phyloP scores from a whole-genome alignment of 257 asterid genomes.

The Plantago major region DNA sequence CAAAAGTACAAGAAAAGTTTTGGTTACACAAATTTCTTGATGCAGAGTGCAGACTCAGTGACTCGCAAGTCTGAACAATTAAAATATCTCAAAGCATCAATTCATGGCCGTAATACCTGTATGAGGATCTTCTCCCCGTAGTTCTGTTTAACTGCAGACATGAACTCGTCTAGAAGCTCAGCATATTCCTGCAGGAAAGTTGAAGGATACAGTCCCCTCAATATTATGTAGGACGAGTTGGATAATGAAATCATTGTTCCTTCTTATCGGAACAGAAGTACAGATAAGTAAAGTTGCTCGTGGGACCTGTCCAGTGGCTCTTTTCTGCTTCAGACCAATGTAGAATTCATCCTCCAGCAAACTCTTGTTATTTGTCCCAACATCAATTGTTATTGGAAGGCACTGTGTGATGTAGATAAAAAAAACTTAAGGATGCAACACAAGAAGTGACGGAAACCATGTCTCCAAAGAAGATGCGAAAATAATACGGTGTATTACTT shows the following conservation, averaged over 20 bases:
- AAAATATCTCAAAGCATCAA: conserved; percentile 3
- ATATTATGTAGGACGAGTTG: neutral
- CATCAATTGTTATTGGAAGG: conserved; percentile 84
- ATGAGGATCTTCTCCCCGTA: conserved; percentile 83
- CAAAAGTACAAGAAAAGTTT: conserved; percentile 11
- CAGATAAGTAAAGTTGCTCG: conserved; percentile 10
- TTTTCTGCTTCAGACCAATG: conserved; percentile 74
- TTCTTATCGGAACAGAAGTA: conserved; percentile 2
- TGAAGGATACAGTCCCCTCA: conserved; percentile 11
- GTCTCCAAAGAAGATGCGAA: neutral
- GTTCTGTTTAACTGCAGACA: conserved; percentile 80
- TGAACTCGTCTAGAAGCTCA: conserved; percentile 82
- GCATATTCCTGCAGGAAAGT: conserved; percentile 57
- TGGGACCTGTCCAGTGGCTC: conserved; percentile 78
- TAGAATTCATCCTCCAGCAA: conserved; percentile 80
- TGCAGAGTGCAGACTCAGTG: conserved; percentile 9
- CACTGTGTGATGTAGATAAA: conserved; percentile 41
- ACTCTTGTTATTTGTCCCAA: conserved; percentile 79
- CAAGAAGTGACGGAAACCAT: neutral
- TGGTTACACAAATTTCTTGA: conserved; percentile 6
- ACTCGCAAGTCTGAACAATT: neutral
- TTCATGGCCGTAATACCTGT: conserved; percentile 39
- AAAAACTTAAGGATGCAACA: conserved; percentile 1
- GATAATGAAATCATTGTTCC: neutral
- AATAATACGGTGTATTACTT: neutral